A percentile compares a stretch with the other conserved stretches of the same genome.
Evolutionary conservation across 352 stramenopile species (phyloP).

Genomic region (Phytophthora constricta): DNA sequence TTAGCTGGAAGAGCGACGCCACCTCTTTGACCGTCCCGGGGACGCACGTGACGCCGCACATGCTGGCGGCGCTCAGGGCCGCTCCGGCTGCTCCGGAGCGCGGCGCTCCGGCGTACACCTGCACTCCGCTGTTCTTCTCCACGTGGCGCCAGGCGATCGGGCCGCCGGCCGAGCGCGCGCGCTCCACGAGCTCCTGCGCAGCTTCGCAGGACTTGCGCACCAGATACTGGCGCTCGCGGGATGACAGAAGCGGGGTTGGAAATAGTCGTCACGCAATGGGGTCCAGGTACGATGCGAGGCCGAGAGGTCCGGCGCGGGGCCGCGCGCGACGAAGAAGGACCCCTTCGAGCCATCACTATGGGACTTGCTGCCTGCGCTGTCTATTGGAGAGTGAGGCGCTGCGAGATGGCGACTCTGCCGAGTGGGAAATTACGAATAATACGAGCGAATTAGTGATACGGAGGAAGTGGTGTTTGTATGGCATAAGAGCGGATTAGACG

Average conservation of each 20-base stretch:
- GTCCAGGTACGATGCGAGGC: slow-evolving; percentile 51
- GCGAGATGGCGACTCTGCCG: not conserved
- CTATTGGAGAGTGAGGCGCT: slow-evolving; percentile 30
- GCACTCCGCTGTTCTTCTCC: slow-evolving; percentile 78
- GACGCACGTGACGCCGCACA: slow-evolving; percentile 85
- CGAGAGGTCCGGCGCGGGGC: not conserved
- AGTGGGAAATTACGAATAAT: not conserved
- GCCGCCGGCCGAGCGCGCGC: slow-evolving; percentile 61
- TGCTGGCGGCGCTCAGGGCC: slow-evolving; percentile 47
- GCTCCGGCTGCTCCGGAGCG: slow-evolving; percentile 30
- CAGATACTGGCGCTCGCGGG: slow-evolving; percentile 73
- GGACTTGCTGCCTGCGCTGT: slow-evolving; percentile 6
- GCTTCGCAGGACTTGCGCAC: slow-evolving; percentile 85
- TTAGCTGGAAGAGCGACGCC: slow-evolving; percentile 72
- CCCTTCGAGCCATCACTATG: slow-evolving; percentile 28
- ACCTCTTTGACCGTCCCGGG: slow-evolving; percentile 76
- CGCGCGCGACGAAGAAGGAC: slow-evolving; percentile 31
- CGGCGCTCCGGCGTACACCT: slow-evolving; percentile 74
- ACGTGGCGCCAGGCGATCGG: slow-evolving; percentile 79
- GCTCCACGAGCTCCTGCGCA: slow-evolving; percentile 79
- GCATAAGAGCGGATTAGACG: not conserved
- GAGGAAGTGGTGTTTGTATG: not conserved
- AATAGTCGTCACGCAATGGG: slow-evolving; percentile 80
- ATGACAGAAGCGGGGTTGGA: slow-evolving; percentile 71
- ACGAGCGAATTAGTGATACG: not conserved